Conservation (phyloP, 2,329 filamentous ascomycete species). For the Rhinocladiella mackenziei region DNA sequence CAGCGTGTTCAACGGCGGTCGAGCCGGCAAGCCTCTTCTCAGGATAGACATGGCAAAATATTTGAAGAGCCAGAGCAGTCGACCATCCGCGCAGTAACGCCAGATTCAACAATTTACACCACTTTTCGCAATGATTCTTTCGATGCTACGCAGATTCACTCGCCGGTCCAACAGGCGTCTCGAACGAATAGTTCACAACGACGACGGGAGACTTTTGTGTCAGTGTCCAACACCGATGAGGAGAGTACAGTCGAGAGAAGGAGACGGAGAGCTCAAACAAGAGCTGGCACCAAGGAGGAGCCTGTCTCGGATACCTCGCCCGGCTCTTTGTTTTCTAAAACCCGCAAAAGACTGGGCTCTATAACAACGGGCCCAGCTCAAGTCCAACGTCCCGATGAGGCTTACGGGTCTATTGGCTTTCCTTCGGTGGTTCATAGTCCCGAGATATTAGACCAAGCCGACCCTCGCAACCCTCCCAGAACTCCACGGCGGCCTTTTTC, state of each 20-base stretch:
- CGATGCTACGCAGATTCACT: constrained; percentile 17
- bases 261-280: constrained; percentile 21
- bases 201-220: constrained; percentile 23
- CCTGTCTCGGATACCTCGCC: constrained; percentile 23
- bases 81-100: constrained; percentile 46
- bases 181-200: constrained; percentile 16
- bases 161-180: constrained; percentile 24
- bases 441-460: constrained; percentile 30
- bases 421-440: constrained; percentile 45
- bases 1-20: constrained; percentile 17
- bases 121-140: constrained; percentile 30
- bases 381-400: constrained; percentile 38
- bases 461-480: constrained; percentile 33
- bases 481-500: constrained; percentile 27
- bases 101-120: constrained; percentile 38
- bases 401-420: constrained; percentile 44
- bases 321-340: constrained; percentile 28
- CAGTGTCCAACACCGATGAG: constrained; percentile 28
- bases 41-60: constrained; percentile 27
- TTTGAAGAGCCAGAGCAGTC: constrained; percentile 43
- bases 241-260: constrained; percentile 37
- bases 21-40: constrained; percentile 21
- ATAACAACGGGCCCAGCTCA: constrained; percentile 31
- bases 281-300: constrained; percentile 21
- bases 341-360: constrained; percentile 27